These are phyloP conservation scores for Mucor mucedo DNA, from an alignment of 371 early-diverging fungal genomes.

Conservation along the genomic window DNA sequence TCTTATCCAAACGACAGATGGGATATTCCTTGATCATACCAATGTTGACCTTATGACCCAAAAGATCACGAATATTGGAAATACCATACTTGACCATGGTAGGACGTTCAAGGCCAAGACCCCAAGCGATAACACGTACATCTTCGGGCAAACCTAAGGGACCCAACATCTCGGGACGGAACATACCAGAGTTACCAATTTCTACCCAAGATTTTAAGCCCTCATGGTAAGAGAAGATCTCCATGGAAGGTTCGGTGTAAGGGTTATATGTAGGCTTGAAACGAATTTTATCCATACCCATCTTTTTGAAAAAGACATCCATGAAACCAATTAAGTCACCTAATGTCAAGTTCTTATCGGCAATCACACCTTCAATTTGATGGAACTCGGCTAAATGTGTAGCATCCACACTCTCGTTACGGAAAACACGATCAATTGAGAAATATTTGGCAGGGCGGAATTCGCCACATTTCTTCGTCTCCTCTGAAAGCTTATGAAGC, in stretches of 20 bases:
- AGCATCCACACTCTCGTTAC: constrained; percentile 99
- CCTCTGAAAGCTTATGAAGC: constrained; percentile 93
- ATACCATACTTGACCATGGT: constrained; percentile 99
- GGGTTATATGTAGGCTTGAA: constrained; percentile 99
- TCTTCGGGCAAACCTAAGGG: constrained; percentile 97
- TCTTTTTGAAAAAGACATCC: constrained; percentile 97
- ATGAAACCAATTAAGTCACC: constrained; percentile 98
- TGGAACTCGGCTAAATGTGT: constrained; percentile 99
- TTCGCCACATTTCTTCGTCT: constrained; percentile 60
- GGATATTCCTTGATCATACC: constrained; percentile 94
- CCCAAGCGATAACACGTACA: constrained; percentile 99
- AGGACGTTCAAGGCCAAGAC: constrained; percentile 98
- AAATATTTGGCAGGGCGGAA: constrained; percentile 98
- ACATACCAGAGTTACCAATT: constrained; percentile 99
- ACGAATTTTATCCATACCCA: constrained; percentile 93
- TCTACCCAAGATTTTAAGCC: constrained; percentile 98
- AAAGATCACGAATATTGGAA: constrained; percentile 96
- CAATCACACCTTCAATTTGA: constrained; percentile 99
- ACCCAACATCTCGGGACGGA: constrained; percentile 99
- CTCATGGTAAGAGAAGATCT: constrained; percentile 99
- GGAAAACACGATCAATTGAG: constrained; percentile 99
- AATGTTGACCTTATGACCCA: constrained; percentile 99
- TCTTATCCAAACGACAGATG: constrained; percentile 84
- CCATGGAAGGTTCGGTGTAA: constrained; percentile 99
- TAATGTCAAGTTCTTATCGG: constrained; percentile 94